Conservation (phyloP, 1,284 basidiomycete genomes). For the Albatrellus sp. region DNA sequence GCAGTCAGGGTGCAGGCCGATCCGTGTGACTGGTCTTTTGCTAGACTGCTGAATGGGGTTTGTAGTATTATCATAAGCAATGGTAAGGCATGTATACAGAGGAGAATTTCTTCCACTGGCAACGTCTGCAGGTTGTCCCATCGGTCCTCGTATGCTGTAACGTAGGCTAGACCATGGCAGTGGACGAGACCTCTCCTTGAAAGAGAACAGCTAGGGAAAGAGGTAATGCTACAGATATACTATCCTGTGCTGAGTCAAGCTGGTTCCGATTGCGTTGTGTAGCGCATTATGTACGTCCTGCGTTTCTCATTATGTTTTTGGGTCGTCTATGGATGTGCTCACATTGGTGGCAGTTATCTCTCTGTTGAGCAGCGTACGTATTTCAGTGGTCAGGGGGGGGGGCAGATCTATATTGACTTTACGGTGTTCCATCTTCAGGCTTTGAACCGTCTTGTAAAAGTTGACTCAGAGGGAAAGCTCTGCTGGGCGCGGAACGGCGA, state of each 20-base stretch:
- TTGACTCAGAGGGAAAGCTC: conserved; percentile 52
- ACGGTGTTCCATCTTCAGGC: conserved; percentile 19
- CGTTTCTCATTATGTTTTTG: neutral
- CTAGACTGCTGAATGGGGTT: conserved; percentile 4
- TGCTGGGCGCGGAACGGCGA: conserved; percentile 61
- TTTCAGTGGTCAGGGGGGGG: neutral
- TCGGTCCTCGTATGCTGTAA: neutral
- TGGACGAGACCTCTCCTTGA: conserved; percentile 52
- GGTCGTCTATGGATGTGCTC: no score
- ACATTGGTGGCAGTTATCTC: conserved; percentile 34
- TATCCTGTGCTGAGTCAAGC: no score
- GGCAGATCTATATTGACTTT: no score
- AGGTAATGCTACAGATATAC: conserved; percentile 25
- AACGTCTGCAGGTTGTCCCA: conserved; percentile 12
- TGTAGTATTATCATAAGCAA: conserved; percentile 45
- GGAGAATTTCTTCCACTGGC: conserved; percentile 67
- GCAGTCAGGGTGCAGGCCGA: conserved; percentile 26
- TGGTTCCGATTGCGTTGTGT: no score
- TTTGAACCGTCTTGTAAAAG: conserved; percentile 60
- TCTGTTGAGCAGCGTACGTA: conserved; percentile 51
- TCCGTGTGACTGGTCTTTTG: neutral
- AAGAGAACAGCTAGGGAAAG: conserved; percentile 56
- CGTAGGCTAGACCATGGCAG: conserved; percentile 59
- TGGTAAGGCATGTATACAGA: conserved; percentile 54
- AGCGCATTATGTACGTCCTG: conserved; percentile 12